Evolutionary conservation across 1,284 basidiomycete species (phyloP), one percentile per base, ranked within the genome.

Genomic region (Caloboletus inedulis): DNA sequence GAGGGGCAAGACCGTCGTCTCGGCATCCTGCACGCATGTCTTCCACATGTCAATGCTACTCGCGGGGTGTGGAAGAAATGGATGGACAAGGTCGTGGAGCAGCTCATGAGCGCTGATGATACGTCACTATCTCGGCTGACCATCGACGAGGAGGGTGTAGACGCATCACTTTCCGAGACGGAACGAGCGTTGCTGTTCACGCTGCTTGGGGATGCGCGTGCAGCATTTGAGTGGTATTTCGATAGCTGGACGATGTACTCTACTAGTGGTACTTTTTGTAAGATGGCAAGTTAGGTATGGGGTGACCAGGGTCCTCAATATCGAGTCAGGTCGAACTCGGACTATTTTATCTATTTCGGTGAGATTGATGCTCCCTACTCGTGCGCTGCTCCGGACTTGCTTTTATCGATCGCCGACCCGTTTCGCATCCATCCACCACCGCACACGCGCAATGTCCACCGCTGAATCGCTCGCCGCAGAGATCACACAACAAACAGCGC

Each of bases 401-500:
- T 16, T 41, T 56, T 58, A 68, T 66, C 64, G 64, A 69, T 70
- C 60, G 34, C 44, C 39, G n/a, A 44, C 58, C 13, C 48, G 51
- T 25, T 19, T 43, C 25, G 40, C 33, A 37, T 43, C 49, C 5
- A 43, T 42, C 40, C 51, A 46, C 42, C 43, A 42, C 39, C 29
- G 31, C 23, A 34, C 47, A 13, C 65, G 63, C 50, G 44, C 51
- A 19, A 70, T 70, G 65, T 54, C 63, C 21, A 78, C 76, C 67
- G 45, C 63, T 7, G 70, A 74, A 47, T 62, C 73, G 1, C 66
- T 82, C 43, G 69, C 72, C 47, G 64, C 75, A 47, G 77, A 85
- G 59, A 80, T 88, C 59, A 68, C 74, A 7, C 65, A 74, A 40
- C 81, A 84, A 60, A 81, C 74, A 12, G 65, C 75, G 10, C 68